These are phyloP conservation scores for Sporothrix mexicana DNA, from an alignment of 2,329 filamentous ascomycete species.

Conservation along the genomic window DNA sequence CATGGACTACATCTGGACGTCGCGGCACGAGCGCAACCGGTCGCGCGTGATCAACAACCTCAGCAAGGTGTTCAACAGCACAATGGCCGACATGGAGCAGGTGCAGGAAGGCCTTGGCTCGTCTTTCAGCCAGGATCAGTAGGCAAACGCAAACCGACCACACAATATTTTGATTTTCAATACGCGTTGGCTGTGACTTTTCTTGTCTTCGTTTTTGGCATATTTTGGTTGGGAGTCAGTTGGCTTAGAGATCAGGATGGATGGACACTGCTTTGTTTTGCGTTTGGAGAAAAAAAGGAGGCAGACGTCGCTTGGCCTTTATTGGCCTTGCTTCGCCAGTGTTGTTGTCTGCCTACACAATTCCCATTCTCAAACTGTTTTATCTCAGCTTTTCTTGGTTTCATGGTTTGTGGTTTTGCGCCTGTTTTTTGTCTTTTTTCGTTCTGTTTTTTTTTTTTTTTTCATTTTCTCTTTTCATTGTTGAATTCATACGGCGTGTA, in stretches of 20 bases:
- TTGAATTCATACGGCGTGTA: conserved; percentile 21
- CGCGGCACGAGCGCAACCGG: conserved; percentile 81
- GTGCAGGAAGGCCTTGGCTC: conserved; percentile 55
- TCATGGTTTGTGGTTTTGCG: neutral
- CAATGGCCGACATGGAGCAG: conserved; percentile 70
- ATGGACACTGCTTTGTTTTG: neutral
- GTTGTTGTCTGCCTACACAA: neutral
- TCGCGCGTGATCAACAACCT: conserved; percentile 66
- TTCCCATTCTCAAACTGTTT: neutral
- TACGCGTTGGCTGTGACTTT: conserved; percentile 9
- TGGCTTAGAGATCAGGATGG: neutral
- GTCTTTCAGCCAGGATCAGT: conserved; percentile 51
- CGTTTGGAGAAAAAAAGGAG: neutral
- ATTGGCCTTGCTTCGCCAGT: neutral
- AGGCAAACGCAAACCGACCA: neutral
- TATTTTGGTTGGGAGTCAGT: neutral
- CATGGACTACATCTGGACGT: conserved; percentile 88
- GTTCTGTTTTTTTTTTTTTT: neutral
- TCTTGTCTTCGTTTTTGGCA: neutral
- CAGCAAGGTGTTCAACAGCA: conserved; percentile 74
- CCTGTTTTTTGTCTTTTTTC: neutral
- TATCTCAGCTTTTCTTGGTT: conserved; percentile 19
- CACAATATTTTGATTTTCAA: neutral
- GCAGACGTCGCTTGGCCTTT: neutral
- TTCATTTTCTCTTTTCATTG: neutral